Percentiles rank a stretch among this genome's conserved stretches.
Conservation (phyloP, 805 yeast species). For the Candida quercuum region DNA sequence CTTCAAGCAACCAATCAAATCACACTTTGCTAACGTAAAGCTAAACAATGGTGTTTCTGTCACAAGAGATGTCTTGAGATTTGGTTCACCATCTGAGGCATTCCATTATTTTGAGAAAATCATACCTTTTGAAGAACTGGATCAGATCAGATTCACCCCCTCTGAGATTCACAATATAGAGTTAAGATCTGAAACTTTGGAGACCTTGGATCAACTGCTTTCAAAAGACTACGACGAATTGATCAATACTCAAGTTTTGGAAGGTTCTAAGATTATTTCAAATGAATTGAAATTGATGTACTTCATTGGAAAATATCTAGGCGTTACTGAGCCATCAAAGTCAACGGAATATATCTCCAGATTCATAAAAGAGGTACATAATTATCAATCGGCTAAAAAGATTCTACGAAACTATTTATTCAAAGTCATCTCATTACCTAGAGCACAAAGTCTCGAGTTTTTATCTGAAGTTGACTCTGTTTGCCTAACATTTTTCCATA, state of each 20-base stretch:
- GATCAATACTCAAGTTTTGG: neutral
- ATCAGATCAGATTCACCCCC: neutral
- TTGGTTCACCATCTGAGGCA: neutral
- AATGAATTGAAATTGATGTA: conserved; percentile 8
- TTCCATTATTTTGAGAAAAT: neutral
- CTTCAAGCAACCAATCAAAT: neutral
- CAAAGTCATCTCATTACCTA: neutral
- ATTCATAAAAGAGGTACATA: neutral
- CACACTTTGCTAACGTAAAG: neutral
- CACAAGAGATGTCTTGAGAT: neutral
- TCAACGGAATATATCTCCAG: neutral
- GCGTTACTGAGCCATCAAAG: neutral
- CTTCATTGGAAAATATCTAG: conserved; percentile 1
- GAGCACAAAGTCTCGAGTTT: neutral
- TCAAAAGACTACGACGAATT: neutral
- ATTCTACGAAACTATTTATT: neutral
- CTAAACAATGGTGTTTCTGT: neutral
- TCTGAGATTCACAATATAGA: too few species aligned
- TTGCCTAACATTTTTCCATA: neutral
- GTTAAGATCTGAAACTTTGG: too few species aligned
- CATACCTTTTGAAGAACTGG: neutral
- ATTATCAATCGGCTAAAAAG: neutral
- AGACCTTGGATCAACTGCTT: neutral
- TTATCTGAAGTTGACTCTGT: neutral
- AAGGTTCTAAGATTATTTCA: conserved; percentile 1